These are phyloP conservation scores for Sphaerobolus stellatus DNA, from an alignment of 1,284 basidiomycete species.

Conservation along the genomic window DNA sequence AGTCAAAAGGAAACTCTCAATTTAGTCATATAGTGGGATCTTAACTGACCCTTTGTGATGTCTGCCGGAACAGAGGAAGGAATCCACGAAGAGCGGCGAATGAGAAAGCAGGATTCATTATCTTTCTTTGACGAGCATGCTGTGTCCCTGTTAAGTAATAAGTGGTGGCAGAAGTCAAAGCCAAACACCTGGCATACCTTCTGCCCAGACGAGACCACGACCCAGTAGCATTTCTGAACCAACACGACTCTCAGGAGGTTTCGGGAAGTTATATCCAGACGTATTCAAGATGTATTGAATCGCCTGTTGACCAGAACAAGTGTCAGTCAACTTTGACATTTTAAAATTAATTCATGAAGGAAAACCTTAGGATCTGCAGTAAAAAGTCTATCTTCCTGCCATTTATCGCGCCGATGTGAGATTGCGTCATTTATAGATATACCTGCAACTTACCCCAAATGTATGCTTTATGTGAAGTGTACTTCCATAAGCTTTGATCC, in stretches of 20 bases:
- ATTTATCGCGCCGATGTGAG: neutral
- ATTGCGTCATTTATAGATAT: neutral
- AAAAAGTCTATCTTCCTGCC: slow-evolving; percentile 42
- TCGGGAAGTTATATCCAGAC: slow-evolving; percentile 40
- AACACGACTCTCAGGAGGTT: slow-evolving; percentile 32
- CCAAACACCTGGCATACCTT: slow-evolving; percentile 29
- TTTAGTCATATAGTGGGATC: slow-evolving; percentile 5
- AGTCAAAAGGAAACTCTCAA: slow-evolving; percentile 3
- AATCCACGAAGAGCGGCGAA: slow-evolving; percentile 47
- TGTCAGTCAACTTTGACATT: neutral
- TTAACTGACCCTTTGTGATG: slow-evolving; percentile 41
- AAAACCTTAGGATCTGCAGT: slow-evolving; percentile 40
- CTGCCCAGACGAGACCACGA: slow-evolving; percentile 42
- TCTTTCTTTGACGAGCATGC: slow-evolving; percentile 44
- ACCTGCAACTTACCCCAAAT: neutral
- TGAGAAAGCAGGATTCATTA: slow-evolving; percentile 45
- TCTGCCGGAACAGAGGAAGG: slow-evolving; percentile 48
- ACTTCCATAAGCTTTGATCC: no score
- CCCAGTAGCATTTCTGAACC: slow-evolving; percentile 27
- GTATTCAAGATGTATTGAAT: slow-evolving; percentile 41
- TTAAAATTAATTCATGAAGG: neutral
- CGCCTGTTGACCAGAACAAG: slow-evolving; percentile 23
- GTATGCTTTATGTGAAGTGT: neutral
- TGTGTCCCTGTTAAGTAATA: no score
- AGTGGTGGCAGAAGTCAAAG: neutral